phyloP scores from a whole-genome alignment of 2,329 filamentous ascomycete genomes.

The Mollisia scopiformis region DNA sequence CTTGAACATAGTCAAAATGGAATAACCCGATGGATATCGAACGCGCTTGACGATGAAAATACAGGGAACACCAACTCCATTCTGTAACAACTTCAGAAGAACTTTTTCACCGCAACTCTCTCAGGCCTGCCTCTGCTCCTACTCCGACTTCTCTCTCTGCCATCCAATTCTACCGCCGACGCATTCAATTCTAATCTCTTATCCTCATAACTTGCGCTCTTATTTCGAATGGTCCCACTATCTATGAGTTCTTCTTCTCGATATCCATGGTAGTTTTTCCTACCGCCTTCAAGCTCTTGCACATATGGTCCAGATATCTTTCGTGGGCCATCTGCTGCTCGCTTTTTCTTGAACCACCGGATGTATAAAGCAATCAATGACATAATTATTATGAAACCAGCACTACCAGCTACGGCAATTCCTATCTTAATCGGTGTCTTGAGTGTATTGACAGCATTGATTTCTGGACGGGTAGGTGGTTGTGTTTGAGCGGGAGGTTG shows the following conservation, averaged over 20 bases:
- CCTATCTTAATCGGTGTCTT: neutral
- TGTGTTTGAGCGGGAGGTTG: neutral
- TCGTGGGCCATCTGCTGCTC: neutral
- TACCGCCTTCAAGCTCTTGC: neutral
- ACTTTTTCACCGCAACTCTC: neutral
- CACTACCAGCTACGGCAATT: neutral
- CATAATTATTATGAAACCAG: neutral
- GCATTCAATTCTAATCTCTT: neutral
- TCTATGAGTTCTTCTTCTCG: neutral
- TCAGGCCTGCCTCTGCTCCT: neutral
- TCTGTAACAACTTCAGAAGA: neutral
- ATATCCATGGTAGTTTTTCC: neutral
- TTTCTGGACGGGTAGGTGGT: neutral
- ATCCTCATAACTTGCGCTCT: neutral
- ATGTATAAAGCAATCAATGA: neutral
- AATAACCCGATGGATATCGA: neutral
- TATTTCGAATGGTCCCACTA: neutral
- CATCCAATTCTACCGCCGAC: neutral
- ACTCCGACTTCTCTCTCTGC: neutral
- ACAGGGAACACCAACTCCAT: neutral
- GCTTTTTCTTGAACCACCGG: neutral
- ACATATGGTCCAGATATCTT: neutral
- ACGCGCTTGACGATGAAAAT: neutral
- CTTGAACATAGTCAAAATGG: neutral
- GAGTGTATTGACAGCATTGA: neutral